Evolutionary conservation across 148 eudicot genomes (phyloP).

Genomic region (Cornus suecica): DNA sequence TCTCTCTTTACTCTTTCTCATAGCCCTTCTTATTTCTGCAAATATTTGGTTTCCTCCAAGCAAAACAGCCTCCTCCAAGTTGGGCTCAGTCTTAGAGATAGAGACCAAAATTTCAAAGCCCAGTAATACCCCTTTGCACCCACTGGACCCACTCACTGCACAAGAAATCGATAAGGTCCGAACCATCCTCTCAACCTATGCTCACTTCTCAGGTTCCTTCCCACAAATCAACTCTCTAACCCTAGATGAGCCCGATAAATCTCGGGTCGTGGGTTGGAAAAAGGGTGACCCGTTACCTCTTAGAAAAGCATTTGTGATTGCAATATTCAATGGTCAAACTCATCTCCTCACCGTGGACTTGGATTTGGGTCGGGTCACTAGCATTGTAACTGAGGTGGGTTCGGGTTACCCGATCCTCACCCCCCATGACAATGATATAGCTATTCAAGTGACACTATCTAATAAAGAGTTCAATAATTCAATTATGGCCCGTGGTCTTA

Average conservation of each 20-base stretch:
- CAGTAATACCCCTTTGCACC: conserved; percentile 16
- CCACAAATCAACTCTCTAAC: conserved; percentile 19
- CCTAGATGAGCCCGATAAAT: conserved; percentile 22
- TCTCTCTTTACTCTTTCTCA: too few relatives aligned
- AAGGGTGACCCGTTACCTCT: conserved; percentile 19
- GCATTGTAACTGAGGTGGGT: conserved; percentile 3
- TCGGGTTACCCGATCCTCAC: conserved; percentile 27
- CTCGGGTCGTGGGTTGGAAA: conserved; percentile 21
- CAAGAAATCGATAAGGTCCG: conserved; percentile 23
- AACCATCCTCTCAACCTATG: conserved; percentile 17
- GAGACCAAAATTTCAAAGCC: not conserved
- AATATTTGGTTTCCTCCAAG: too few relatives aligned
- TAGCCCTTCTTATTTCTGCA: too few relatives aligned
- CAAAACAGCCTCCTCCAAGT: not conserved
- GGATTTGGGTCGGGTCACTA: conserved; percentile 13
- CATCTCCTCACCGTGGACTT: conserved; percentile 27
- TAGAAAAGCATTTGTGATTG: conserved; percentile 23
- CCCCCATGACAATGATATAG: conserved; percentile 9
- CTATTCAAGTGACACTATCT: not conserved
- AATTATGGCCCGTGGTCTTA: conserved; percentile 18
- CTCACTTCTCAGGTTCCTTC: conserved; percentile 7
- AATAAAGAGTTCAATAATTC: conserved; percentile 21
- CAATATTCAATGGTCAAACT: conserved; percentile 9
- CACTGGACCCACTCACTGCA: conserved; percentile 33
- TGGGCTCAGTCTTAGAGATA: conserved; percentile 2